Percentiles rank a stretch among this genome's conserved stretches.
phyloP scores from a whole-genome alignment of 2,329 filamentous ascomycete species.

The Penicillium janthinellum region DNA sequence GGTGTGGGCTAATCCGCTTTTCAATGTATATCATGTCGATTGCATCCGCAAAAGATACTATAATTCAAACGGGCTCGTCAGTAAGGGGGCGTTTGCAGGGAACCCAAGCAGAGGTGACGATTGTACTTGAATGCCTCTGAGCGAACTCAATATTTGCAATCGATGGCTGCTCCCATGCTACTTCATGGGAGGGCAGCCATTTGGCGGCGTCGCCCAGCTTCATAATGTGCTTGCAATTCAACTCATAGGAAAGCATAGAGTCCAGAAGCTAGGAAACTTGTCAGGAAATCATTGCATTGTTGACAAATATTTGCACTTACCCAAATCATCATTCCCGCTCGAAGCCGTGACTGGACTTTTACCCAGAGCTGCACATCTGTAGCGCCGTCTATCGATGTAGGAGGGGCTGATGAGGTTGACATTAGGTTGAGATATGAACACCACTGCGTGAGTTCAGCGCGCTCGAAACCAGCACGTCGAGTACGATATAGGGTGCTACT shows the following conservation, averaged over 20 bases:
- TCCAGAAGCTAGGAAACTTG: background rate
- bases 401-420: background rate
- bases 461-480: background rate
- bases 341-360: background rate
- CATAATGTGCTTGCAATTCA: background rate
- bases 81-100: background rate
- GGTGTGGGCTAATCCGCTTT: background rate
- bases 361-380: background rate
- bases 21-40: conserved; percentile 2
- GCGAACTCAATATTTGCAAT: background rate
- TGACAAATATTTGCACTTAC: background rate
- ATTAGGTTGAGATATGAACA: background rate
- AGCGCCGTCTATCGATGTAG: background rate
- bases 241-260: conserved; percentile 2
- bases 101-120: background rate
- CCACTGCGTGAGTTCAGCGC: background rate
- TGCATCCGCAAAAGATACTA: background rate
- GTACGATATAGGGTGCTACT: background rate
- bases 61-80: background rate
- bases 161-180: conserved; percentile 2
- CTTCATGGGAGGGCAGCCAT: conserved; percentile 1
- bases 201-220: background rate
- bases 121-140: background rate
- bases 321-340: background rate
- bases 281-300: background rate